Conservation (phyloP, 805 yeast species). For the Ogataea trehaloabstinens region DNA sequence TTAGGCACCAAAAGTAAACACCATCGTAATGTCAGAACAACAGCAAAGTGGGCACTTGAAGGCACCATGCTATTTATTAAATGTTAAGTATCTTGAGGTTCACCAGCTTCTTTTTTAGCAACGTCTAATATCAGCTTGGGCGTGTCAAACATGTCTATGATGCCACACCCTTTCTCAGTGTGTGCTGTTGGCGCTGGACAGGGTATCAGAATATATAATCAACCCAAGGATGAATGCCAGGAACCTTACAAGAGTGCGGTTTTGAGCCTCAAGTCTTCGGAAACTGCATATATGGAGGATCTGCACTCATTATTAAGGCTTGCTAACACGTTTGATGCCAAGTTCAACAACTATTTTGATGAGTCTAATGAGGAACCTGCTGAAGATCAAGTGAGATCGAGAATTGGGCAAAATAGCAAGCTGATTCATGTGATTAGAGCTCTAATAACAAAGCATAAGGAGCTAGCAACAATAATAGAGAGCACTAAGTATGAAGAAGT, state of each 20-base stretch:
- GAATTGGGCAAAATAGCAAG: constrained; percentile 20
- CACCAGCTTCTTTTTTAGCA: no score
- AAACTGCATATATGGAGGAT: constrained; percentile 19
- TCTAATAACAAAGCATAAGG: constrained; percentile 19
- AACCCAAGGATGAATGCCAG: background rate
- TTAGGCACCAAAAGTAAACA: background rate
- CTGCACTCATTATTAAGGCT: constrained; percentile 20
- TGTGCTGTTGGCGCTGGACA: background rate
- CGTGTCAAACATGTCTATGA: no score
- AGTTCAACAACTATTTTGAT: constrained; percentile 29
- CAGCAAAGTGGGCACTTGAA: no score
- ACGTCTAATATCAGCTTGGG: no score
- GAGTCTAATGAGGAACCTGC: constrained; percentile 25
- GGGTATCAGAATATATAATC: background rate
- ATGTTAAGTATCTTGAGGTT: no score
- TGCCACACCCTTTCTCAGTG: background rate
- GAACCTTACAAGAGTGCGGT: background rate
- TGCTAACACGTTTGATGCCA: constrained; percentile 25
- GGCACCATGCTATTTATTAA: no score
- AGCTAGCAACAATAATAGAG: constrained; percentile 12
- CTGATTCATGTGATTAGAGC: constrained; percentile 15
- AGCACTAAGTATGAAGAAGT: constrained; percentile 12
- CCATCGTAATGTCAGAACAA: no score
- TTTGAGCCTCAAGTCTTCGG: constrained; percentile 16
- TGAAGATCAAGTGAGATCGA: constrained; percentile 16